Evolutionary conservation across 2,329 filamentous ascomycete genomes (phyloP).

Genomic region (Penicillium corylophilum): DNA sequence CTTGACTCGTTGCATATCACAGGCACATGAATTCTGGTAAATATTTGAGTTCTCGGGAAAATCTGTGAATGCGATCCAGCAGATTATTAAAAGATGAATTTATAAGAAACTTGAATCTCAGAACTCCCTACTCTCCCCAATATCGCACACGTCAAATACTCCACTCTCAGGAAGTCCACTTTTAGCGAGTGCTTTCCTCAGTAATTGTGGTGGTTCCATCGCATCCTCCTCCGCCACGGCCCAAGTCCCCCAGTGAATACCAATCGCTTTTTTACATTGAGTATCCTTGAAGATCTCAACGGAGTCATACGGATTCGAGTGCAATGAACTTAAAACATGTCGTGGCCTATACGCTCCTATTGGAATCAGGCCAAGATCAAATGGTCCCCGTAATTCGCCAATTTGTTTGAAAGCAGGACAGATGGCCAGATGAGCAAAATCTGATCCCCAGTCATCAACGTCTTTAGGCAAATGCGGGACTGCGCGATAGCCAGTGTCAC

Average conservation of each 20-base stretch:
- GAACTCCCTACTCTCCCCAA: neutral
- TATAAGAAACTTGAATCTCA: neutral
- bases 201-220: neutral
- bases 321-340: neutral
- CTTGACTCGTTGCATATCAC: too few species aligned
- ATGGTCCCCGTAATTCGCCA: neutral
- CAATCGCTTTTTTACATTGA: neutral
- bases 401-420: neutral
- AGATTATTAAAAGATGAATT: too few species aligned
- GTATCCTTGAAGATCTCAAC: neutral
- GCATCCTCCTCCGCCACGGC: neutral
- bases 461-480: neutral
- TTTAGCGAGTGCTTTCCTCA: neutral
- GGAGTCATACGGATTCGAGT: neutral
- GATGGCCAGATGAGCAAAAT: neutral
- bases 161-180: neutral
- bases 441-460: neutral
- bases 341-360: neutral
- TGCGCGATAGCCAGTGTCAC: neutral
- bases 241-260: neutral
- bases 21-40: too few species aligned
- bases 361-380: neutral
- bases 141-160: neutral
- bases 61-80: too few species aligned
- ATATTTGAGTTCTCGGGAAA: too few species aligned